phyloP scores from a whole-genome alignment of 192 early-diverging fungal genomes.

The Helicostylum pulchrum region DNA sequence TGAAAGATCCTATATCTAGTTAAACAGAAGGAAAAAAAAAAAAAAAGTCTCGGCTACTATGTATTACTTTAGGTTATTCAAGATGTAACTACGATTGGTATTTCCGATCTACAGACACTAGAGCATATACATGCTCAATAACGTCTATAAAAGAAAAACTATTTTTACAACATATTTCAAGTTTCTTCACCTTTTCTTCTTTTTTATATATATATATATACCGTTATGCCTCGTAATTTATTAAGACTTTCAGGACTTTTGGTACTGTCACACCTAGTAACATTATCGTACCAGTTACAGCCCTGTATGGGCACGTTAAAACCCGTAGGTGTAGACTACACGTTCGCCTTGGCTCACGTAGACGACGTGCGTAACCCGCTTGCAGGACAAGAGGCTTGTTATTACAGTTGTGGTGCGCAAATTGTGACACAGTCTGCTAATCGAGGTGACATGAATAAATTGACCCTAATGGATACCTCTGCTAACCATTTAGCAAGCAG shows the following conservation, averaged over 20 bases:
- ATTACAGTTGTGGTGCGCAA: slow-evolving; percentile 15
- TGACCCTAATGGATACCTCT: slow-evolving; percentile 15
- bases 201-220: background rate
- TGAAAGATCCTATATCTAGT: no score
- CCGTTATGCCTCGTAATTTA: background rate
- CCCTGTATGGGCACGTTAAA: background rate
- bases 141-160: no score
- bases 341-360: slow-evolving; percentile 16
- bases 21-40: no score
- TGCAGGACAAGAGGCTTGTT: slow-evolving; percentile 15
- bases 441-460: background rate
- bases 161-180: no score
- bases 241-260: background rate
- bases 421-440: slow-evolving; percentile 13
- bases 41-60: no score
- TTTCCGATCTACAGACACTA: no score
- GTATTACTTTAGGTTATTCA: no score
- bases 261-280: background rate
- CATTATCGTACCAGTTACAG: background rate
- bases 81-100: slow-evolving; percentile 61
- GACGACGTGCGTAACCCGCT: background rate
- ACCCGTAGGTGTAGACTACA: background rate
- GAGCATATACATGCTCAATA: no score
- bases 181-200: slow-evolving; percentile 36
- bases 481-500: background rate